phyloP scores from a whole-genome alignment of 257 asterid genomes.

The Gentiana macrophylla region DNA sequence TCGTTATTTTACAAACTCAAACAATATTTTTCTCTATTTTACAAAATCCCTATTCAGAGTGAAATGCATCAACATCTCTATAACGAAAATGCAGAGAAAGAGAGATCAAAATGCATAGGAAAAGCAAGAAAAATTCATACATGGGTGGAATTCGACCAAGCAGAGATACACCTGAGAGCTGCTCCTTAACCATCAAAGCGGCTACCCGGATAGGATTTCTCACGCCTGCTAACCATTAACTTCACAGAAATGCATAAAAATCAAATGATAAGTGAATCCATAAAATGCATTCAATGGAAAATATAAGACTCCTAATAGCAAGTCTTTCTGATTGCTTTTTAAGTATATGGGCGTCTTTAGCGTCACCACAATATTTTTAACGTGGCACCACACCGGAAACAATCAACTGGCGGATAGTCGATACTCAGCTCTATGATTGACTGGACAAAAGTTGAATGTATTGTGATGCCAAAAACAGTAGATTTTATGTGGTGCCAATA shows the following conservation, averaged over 20 bases:
- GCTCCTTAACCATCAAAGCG: constrained; percentile 78
- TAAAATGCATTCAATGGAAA: constrained; percentile 11
- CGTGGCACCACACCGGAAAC: too few species aligned
- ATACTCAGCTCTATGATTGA: too few species aligned
- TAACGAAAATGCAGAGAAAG: not conserved
- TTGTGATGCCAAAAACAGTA: too few species aligned
- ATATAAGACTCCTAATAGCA: not conserved
- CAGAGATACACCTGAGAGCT: constrained; percentile 60
- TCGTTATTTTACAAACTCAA: too few species aligned
- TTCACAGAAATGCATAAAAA: constrained; percentile 45
- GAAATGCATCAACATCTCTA: too few species aligned
- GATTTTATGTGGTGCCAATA: too few species aligned
- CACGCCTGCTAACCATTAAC: constrained; percentile 74
- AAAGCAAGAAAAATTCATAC: constrained; percentile 32
- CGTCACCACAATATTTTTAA: too few species aligned
- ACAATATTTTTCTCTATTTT: too few species aligned
- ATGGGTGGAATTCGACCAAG: constrained; percentile 90
- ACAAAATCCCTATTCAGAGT: too few species aligned
- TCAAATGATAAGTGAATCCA: constrained; percentile 11
- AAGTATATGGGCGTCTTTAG: too few species aligned
- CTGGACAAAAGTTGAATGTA: too few species aligned
- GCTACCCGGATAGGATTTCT: constrained; percentile 87
- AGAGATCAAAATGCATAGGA: not conserved
- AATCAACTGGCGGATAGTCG: not conserved
- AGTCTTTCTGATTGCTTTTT: not conserved